Percentiles rank a stretch among this genome's conserved stretches.
These are phyloP conservation scores for Antrodiella citrinella DNA, from an alignment of 768 basidiomycete genomes.

Conservation along the genomic window DNA sequence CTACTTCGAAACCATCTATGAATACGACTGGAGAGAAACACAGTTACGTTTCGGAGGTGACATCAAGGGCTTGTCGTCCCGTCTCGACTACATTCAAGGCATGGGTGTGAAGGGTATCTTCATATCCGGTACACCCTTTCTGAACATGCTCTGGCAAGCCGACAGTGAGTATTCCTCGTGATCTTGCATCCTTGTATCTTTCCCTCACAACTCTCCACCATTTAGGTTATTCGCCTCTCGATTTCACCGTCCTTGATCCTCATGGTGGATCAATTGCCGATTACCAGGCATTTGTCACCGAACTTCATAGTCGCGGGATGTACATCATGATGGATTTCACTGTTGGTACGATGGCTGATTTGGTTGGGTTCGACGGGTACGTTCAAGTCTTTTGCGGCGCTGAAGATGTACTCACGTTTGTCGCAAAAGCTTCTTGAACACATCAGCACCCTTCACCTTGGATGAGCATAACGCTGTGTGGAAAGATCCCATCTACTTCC, in stretches of 20 bases:
- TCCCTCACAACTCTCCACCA: constrained; percentile 3
- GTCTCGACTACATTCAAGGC: constrained; percentile 81
- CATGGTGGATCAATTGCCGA: constrained; percentile 84
- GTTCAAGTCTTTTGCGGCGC: too few relatives aligned
- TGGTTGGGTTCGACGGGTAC: constrained; percentile 80
- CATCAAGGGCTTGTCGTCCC: constrained; percentile 64
- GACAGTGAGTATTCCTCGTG: constrained; percentile 61
- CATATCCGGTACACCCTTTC: constrained; percentile 86
- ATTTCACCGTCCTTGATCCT: constrained; percentile 85
- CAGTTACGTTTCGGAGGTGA: constrained; percentile 89
- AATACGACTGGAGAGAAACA: constrained; percentile 82
- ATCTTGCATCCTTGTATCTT: constrained; percentile 1
- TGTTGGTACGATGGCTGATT: constrained; percentile 85
- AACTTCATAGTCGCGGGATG: constrained; percentile 77
- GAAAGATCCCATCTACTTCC: constrained; percentile 68
- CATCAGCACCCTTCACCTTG: constrained; percentile 70
- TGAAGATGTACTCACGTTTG: constrained; percentile 7
- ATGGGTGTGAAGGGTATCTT: constrained; percentile 84
- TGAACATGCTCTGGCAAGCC: constrained; percentile 97
- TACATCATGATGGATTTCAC: constrained; percentile 93
- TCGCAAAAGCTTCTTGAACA: constrained; percentile 57
- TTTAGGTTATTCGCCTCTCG: constrained; percentile 86
- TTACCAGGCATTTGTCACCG: constrained; percentile 70
- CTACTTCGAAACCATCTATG: constrained; percentile 72
- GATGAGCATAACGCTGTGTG: constrained; percentile 67